Conservation (phyloP, 2,329 filamentous ascomycete genomes). For the Ceratocystis huliohia region DNA sequence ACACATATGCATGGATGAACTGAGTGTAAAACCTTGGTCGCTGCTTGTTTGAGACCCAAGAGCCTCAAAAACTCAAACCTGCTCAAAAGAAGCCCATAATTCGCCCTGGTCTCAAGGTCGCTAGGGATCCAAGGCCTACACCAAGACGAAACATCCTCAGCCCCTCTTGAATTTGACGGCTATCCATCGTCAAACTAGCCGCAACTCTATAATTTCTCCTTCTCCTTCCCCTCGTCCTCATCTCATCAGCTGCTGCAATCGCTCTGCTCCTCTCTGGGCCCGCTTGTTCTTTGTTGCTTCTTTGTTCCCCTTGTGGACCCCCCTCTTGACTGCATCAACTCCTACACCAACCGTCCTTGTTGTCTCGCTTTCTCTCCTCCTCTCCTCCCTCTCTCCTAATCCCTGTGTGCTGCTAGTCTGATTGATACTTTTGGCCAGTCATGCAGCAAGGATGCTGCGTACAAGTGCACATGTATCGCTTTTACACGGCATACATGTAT, state of each 20-base stretch:
- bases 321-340: conserved; percentile 1
- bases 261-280: neutral
- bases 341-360: neutral
- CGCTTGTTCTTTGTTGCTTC: conserved; percentile 2
- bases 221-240: neutral
- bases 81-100: neutral
- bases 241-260: neutral
- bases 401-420: neutral
- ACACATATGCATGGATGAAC: neutral
- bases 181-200: neutral
- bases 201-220: neutral
- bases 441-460: neutral
- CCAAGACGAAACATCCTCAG: neutral
- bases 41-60: neutral
- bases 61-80: neutral
- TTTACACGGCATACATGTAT: neutral
- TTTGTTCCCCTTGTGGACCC: neutral
- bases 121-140: neutral
- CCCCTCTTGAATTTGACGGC: too few relatives aligned
- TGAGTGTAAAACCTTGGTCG: neutral
- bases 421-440: neutral
- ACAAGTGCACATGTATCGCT: neutral
- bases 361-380: neutral
- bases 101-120: neutral
- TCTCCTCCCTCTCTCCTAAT: neutral